phyloP scores from a whole-genome alignment of 177 flowering plant species.

The Tripterygium wilfordii region DNA sequence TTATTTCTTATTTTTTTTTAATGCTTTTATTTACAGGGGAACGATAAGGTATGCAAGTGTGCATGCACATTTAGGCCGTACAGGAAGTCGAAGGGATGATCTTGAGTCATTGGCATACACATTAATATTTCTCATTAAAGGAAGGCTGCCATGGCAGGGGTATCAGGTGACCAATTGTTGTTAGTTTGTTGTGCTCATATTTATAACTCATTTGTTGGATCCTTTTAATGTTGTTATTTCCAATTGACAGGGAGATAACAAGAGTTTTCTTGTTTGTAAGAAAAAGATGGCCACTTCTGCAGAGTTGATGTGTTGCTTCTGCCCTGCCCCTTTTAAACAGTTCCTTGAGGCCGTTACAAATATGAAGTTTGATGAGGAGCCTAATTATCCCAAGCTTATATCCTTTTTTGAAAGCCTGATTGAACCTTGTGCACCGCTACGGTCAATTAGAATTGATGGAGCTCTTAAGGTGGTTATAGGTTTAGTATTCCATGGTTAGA shows the following conservation, averaged over 20 bases:
- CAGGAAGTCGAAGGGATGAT: slow-evolving; percentile 96
- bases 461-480: slow-evolving; percentile 64
- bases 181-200: no score
- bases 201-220: no score
- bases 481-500: background rate
- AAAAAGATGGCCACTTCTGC: slow-evolving; percentile 92
- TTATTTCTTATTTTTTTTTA: background rate
- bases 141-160: slow-evolving; percentile 97
- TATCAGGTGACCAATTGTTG: slow-evolving; percentile 52
- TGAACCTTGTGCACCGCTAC: slow-evolving; percentile 46
- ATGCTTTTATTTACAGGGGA: slow-evolving; percentile 55
- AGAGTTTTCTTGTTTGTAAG: slow-evolving; percentile 89
- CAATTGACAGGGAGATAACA: slow-evolving; percentile 96
- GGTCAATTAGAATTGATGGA: slow-evolving; percentile 84
- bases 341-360: slow-evolving; percentile 81
- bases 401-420: slow-evolving; percentile 70
- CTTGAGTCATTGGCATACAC: slow-evolving; percentile 95
- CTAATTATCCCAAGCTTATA: slow-evolving; percentile 76
- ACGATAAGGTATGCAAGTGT: slow-evolving; percentile 95
- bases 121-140: slow-evolving; percentile 69
- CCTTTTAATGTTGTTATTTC: no score
- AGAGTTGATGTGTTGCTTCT: slow-evolving; percentile 79
- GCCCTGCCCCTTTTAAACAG: slow-evolving; percentile 76
- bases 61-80: slow-evolving; percentile 96
- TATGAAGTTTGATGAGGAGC: slow-evolving; percentile 97